Evolutionary conservation across 805 yeast species (phyloP), one percentile per base, ranked within the genome.

Genomic region (Saccharomycopsis capsularis): DNA sequence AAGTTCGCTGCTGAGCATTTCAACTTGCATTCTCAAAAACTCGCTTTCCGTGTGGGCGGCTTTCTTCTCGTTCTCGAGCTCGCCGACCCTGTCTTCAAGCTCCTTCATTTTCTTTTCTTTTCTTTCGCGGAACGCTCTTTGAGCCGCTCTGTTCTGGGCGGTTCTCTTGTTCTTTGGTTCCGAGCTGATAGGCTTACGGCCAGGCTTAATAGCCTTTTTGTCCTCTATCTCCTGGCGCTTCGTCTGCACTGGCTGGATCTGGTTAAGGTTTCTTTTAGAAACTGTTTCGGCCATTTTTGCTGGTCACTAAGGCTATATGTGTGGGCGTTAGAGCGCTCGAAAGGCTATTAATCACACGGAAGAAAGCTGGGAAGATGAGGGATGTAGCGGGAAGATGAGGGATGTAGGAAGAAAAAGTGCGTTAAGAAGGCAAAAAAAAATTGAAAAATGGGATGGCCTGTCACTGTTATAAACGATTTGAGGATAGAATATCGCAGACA

Each of bases 101-200:
- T 88, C 95, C 60, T 79, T 78, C 81, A 93, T 76, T 60, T 85
- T 87, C 44, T 74, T 74, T 64, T 91, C 98, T 64, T 91, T 91
- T 53, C 98, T 78, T 66, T 93, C 98, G 50, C 98, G 73, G 67
- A 88, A 91, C 4, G 98, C 98, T 48, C 98, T 73, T 67, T 93
- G 99, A n/a, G 98, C 98, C 2, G 97, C 97, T 59, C 98, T 76
- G 65, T 93, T 91, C 68, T 93, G 98, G 2, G 97, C 97, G 15
- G 95, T 88, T 58, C 99, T 74, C 71, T 87, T 91, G 59, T 79
- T 81, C 62, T 84, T 88, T 6, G 95, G 90, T 57, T 88, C 95
- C 18, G 77, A 74, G 15, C 70, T 75, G 46, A 84, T 69, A 0
- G 87, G 90, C 68, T 86, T 89, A 51, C 96, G 74, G 2, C 96